Evolutionary conservation across 768 basidiomycete genomes (phyloP).

Genomic region (Erythrobasidium yunnanense): DNA sequence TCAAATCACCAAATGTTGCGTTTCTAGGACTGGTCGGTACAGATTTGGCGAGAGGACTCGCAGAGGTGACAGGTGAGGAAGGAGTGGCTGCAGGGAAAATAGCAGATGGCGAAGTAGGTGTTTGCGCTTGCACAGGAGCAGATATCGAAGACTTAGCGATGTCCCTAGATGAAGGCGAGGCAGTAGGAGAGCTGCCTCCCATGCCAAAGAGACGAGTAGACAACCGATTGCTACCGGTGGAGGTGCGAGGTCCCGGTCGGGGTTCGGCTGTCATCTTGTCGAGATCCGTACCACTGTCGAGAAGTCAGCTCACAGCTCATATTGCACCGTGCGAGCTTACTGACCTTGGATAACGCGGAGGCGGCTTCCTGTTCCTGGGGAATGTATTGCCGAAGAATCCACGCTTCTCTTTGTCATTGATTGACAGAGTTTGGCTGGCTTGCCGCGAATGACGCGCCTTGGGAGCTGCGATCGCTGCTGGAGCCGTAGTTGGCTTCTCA

Average conservation of each 20-base stretch:
- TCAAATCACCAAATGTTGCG: not conserved
- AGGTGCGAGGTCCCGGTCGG: not conserved
- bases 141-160: not conserved
- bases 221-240: conserved; percentile 5
- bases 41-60: not conserved
- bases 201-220: conserved; percentile 18
- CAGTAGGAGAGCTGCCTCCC: not conserved
- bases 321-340: not conserved
- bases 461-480: no score
- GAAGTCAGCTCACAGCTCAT: not conserved
- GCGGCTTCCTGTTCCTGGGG: conserved; percentile 22
- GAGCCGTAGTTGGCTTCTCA: no score
- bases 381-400: conserved; percentile 11
- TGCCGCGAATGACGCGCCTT: no score
- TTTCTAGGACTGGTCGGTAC: not conserved
- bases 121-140: conserved; percentile 4
- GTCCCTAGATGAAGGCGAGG: conserved; percentile 1
- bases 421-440: no score
- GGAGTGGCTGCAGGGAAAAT: no score
- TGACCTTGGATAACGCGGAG: conserved; percentile 15
- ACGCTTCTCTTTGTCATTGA: not conserved
- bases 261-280: not conserved
- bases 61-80: no score
- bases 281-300: not conserved
- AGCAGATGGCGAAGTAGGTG: not conserved